Conservation (phyloP, 306 rosid species). For the Vigna hirtella region DNA sequence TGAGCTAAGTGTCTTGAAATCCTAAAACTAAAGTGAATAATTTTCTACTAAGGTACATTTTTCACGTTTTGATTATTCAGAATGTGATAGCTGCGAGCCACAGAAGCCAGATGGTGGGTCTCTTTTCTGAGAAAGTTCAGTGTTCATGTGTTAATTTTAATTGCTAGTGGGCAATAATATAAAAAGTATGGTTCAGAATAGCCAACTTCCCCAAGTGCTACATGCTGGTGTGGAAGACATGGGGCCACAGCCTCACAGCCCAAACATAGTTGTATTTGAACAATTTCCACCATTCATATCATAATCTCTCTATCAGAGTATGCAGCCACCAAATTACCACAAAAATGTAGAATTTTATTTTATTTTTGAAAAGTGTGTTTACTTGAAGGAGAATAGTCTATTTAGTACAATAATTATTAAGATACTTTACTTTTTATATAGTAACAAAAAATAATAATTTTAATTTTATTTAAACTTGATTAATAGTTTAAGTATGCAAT, state of each 20-base stretch:
- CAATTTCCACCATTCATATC: slow-evolving; percentile 36
- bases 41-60: neutral
- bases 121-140: neutral
- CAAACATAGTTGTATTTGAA: neutral
- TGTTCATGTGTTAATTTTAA: slow-evolving; percentile 9
- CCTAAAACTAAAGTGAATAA: neutral
- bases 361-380: too few relatives aligned
- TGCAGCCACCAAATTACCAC: too few relatives aligned
- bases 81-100: slow-evolving; percentile 1
- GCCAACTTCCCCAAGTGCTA: neutral
- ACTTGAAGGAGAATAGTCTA: too few relatives aligned
- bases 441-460: too few relatives aligned
- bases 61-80: neutral
- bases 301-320: neutral
- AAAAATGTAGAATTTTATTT: too few relatives aligned
- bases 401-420: too few relatives aligned
- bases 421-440: too few relatives aligned
- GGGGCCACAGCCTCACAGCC: neutral
- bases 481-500: too few relatives aligned
- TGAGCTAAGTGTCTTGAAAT: neutral
- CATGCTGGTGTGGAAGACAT: neutral
- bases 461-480: too few relatives aligned
- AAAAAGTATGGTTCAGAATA: neutral
- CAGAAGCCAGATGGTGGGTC: neutral
- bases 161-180: neutral